These are phyloP conservation scores for Penicillium psychrofluorescens DNA, from an alignment of 495 filamentous ascomycete species.

Conservation along the genomic window DNA sequence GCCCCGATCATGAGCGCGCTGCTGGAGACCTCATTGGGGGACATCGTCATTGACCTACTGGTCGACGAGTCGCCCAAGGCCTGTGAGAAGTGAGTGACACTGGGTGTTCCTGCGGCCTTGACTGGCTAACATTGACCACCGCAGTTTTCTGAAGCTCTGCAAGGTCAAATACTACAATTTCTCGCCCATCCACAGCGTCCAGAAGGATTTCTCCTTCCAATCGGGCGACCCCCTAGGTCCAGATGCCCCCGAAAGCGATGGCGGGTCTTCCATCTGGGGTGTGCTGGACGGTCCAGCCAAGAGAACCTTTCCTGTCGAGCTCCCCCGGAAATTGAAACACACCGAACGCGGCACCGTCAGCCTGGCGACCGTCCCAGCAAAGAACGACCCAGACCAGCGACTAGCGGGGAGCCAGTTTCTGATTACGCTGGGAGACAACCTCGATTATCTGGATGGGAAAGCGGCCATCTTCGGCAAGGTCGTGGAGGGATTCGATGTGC, in stretches of 20 bases:
- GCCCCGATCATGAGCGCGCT: constrained; percentile 63
- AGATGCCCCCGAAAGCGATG: constrained; percentile 73
- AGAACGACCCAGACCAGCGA: constrained; percentile 70
- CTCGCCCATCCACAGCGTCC: constrained; percentile 77
- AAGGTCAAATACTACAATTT: constrained; percentile 99
- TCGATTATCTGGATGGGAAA: constrained; percentile 85
- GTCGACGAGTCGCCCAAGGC: constrained; percentile 79
- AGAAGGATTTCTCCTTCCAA: constrained; percentile 90
- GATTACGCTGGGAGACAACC: constrained; percentile 76
- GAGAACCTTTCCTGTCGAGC: constrained; percentile 73
- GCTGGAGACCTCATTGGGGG: constrained; percentile 83
- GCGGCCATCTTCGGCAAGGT: constrained; percentile 92
- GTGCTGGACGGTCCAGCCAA: constrained; percentile 63
- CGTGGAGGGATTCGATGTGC: constrained; percentile 82
- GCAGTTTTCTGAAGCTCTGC: constrained; percentile 94
- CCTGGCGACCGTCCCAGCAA: constrained; percentile 79
- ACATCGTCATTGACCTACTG: constrained; percentile 87
- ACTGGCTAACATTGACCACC: too few species aligned
- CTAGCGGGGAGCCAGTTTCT: constrained; percentile 85
- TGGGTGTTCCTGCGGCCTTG: too few species aligned
- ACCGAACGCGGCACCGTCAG: constrained; percentile 81
- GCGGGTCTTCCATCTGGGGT: constrained; percentile 88
- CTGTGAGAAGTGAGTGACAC: constrained; percentile 75
- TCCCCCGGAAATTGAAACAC: constrained; percentile 81
- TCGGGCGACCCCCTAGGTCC: constrained; percentile 90